Base-by-base conservation (phyloP, 1,139 yeast genomes). In the Protomyces inundatus region DNA sequence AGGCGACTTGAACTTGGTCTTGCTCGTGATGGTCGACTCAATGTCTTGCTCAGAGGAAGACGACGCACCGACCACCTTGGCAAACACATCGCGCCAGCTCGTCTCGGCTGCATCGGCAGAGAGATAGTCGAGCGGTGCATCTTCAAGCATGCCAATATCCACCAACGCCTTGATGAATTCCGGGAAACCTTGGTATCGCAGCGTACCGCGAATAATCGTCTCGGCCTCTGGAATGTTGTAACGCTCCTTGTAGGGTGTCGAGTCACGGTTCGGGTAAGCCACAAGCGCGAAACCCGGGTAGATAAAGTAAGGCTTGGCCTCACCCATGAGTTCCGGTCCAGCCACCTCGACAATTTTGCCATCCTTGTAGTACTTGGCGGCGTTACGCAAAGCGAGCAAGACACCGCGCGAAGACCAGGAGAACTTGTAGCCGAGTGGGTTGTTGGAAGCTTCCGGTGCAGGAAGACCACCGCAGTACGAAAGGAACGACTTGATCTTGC, bases 391-490 rank as follows among this genome's bases (percentile, higher is more conserved):
- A 34, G 98, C 98, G 73, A 93, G 83, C 74, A 93, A 81, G 55
- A 93, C 98, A 78, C 98, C 98, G 78, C 98, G 86, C 56, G 98
- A 90, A 54, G 97, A 90, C 98, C 98, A 93, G 55, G 98, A 91
- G 80, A 93, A 93, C 81, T 93, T 93, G 84, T 93, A 93, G 70
- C 98, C 98, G 76, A 93, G 83, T 66, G 98, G 98, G 79, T 93
- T 93, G 79, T 90, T 96, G 42, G 98, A 91, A 77, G 86, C 84
- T 80, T 93, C 98, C 69, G 98, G 98, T 37, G 98, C 95, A 71
- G 98, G 98, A 74, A 93, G 83, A 71, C 98, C 98, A 78, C 98
- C 98, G 79, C 98, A 93, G 85, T 90, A 93, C 10, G 97, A 89
- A 72, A 91, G 81, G 84, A 93, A 93, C 33, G 96, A 87, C 75